phyloP scores from a whole-genome alignment of 768 basidiomycete species.

The Auriscalpium vulgare region DNA sequence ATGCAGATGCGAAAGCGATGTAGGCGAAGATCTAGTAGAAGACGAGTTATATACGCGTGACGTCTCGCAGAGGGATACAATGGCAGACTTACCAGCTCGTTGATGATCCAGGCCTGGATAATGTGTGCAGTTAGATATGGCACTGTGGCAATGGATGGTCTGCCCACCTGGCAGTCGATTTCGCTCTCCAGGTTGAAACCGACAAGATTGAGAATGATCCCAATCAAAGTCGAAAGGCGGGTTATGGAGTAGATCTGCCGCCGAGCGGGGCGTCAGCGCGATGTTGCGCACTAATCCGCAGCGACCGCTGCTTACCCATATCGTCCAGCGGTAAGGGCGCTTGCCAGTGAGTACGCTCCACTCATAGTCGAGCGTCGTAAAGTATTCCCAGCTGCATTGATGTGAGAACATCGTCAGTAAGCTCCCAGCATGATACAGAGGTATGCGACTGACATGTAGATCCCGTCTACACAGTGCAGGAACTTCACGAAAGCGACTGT shows the following conservation, averaged over 20 bases:
- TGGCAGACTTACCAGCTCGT: neutral
- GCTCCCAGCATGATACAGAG: neutral
- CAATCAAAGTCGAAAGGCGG: neutral
- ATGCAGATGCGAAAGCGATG: neutral
- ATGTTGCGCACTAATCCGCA: neutral
- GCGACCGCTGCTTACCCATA: neutral
- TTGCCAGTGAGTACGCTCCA: neutral
- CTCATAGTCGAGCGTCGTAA: slow-evolving; percentile 4
- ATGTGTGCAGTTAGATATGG: too few species aligned
- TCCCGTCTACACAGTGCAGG: neutral
- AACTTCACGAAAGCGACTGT: neutral
- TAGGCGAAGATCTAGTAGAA: neutral
- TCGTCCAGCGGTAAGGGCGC: slow-evolving; percentile 1
- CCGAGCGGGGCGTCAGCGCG: neutral
- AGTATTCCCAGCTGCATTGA: slow-evolving; percentile 3
- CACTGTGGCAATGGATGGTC: neutral
- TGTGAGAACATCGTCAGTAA: neutral
- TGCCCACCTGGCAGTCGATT: slow-evolving; percentile 7
- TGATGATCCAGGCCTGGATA: neutral
- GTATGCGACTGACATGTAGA: neutral
- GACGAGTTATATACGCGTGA: too few species aligned
- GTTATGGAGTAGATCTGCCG: slow-evolving; percentile 1
- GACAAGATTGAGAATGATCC: neutral
- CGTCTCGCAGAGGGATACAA: too few species aligned
- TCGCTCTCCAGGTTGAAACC: neutral